These are phyloP conservation scores for Microsporum audouinii DNA, from an alignment of 2,329 filamentous ascomycete genomes.

Conservation along the genomic window DNA sequence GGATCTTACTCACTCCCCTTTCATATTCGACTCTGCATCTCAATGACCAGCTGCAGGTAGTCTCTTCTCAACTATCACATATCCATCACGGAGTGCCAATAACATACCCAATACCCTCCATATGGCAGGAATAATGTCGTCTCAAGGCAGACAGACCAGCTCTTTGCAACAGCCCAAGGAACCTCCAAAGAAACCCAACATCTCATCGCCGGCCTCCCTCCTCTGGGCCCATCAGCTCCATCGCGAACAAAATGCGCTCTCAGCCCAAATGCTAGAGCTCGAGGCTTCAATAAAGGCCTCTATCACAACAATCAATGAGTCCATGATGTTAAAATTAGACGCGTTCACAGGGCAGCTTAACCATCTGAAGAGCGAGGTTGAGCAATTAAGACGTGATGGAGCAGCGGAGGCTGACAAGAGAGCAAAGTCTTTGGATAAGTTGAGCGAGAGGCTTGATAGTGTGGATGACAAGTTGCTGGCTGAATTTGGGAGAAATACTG, in stretches of 20 bases:
- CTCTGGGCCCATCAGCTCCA: slow-evolving; percentile 33
- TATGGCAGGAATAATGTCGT: slow-evolving; percentile 3
- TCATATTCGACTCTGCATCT: neutral
- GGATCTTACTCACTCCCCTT: neutral
- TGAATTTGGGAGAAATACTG: slow-evolving; percentile 1
- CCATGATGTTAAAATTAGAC: neutral
- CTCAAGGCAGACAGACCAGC: slow-evolving; percentile 7
- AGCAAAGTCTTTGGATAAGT: neutral
- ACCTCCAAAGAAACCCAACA: neutral
- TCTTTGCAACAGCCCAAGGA: neutral
- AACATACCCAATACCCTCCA: neutral
- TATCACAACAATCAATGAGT: neutral
- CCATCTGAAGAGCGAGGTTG: neutral
- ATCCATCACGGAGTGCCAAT: neutral
- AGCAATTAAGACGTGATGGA: slow-evolving; percentile 8
- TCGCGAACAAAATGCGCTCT: slow-evolving; percentile 26
- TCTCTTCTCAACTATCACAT: no score
- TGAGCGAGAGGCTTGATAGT: neutral
- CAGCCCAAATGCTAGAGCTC: slow-evolving; percentile 19
- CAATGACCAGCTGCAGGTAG: neutral
- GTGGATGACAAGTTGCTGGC: neutral
- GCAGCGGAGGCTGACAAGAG: slow-evolving; percentile 15
- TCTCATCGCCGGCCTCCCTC: slow-evolving; percentile 17
- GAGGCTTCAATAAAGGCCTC: slow-evolving; percentile 9
- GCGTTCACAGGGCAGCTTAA: neutral